Conservation (phyloP, 306 rosid genomes). For the Sesbania bispinosa region DNA sequence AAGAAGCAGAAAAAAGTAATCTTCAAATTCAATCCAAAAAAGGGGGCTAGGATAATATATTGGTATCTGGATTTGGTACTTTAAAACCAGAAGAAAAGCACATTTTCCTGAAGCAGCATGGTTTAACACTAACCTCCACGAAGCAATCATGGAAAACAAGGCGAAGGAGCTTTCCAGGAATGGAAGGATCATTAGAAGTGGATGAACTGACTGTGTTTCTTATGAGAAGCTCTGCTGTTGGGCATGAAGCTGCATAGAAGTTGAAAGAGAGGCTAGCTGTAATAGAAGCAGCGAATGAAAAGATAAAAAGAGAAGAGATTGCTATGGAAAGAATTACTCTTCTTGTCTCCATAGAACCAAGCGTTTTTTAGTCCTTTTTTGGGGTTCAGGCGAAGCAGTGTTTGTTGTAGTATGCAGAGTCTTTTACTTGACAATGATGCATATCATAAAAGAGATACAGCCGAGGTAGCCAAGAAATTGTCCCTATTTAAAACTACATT, state of each 20-base stretch:
- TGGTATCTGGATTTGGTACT: not conserved
- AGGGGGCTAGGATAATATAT: not conserved
- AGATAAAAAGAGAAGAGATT: conserved; percentile 25
- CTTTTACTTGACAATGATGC: conserved; percentile 6
- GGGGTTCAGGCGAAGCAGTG: not conserved
- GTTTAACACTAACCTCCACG: conserved; percentile 61
- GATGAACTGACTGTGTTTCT: conserved; percentile 60
- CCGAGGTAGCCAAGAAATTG: not conserved
- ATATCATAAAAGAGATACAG: not conserved
- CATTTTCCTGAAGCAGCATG: not conserved
- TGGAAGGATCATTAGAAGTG: conserved; percentile 61
- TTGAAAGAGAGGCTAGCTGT: conserved; percentile 53
- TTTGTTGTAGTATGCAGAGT: not conserved
- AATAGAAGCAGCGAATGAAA: conserved; percentile 27
- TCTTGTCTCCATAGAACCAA: conserved; percentile 51
- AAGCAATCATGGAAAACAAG: conserved; percentile 91
- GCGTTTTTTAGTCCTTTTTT: not conserved
- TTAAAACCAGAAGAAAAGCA: not conserved
- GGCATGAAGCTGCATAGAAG: conserved; percentile 75
- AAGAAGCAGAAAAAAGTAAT: no score
- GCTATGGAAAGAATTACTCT: conserved; percentile 3
- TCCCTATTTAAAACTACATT: conserved; percentile 53
- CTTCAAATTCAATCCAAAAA: not conserved
- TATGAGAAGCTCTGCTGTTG: conserved; percentile 66
- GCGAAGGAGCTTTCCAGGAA: conserved; percentile 94